A percentile compares a stretch with the other conserved stretches of the same genome.
Conservation (phyloP, 2,329 filamentous ascomycete genomes). For the Coccinonectria pachysandricola region DNA sequence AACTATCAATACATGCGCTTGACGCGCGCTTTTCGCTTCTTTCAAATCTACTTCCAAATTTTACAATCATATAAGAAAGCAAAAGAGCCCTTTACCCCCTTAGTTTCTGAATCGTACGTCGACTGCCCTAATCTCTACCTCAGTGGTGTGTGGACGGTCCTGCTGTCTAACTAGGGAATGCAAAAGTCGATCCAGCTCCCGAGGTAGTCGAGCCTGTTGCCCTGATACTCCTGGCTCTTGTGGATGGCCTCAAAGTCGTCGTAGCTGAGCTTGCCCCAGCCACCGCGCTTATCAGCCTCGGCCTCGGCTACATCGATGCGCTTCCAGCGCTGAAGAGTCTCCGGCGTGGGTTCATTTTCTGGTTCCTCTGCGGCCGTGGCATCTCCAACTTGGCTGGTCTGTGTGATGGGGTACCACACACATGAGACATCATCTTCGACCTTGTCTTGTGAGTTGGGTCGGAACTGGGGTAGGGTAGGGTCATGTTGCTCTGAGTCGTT, state of each 20-base stretch:
- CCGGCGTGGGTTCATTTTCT: conserved; percentile 14
- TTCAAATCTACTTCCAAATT: no score
- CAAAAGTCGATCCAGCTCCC: conserved; percentile 85
- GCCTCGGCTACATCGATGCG: conserved; percentile 54
- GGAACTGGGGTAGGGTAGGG: conserved; percentile 59
- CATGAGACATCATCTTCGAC: conserved; percentile 5
- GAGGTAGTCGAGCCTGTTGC: conserved; percentile 64
- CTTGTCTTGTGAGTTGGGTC: conserved; percentile 39
- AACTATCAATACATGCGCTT: no score
- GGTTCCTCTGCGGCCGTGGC: conserved; percentile 7
- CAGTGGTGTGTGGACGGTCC: no score
- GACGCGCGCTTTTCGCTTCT: no score
- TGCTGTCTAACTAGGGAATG: conserved; percentile 52
- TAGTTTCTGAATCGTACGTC: no score
- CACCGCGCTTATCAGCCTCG: conserved; percentile 62
- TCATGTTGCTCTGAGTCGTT: conserved; percentile 30
- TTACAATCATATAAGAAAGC: no score
- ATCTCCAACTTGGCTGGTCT: background rate
- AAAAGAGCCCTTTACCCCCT: no score
- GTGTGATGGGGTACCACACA: conserved; percentile 16
- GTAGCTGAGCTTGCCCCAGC: conserved; percentile 67
- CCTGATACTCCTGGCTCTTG: conserved; percentile 51
- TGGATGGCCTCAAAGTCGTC: conserved; percentile 72
- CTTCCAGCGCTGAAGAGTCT: conserved; percentile 38
- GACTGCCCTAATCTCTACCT: no score